A percentile compares a stretch with the other conserved stretches of the same genome.
These are phyloP conservation scores for Sporothrix variecibatus DNA, from an alignment of 2,329 filamentous ascomycete species.

Conservation along the genomic window DNA sequence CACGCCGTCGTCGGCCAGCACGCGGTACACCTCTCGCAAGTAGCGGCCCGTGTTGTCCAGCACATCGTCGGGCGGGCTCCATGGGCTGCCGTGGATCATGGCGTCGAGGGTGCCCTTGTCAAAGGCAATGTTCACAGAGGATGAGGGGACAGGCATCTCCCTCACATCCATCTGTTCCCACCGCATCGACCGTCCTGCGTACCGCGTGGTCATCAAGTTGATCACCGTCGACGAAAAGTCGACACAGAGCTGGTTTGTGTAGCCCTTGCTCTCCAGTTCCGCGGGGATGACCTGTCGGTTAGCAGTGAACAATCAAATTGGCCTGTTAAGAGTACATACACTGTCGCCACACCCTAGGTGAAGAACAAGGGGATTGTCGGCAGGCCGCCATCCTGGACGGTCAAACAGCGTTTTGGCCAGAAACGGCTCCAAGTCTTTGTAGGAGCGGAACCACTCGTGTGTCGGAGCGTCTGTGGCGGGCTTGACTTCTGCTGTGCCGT, in stretches of 20 bases:
- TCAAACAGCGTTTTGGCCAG: conserved; percentile 48
- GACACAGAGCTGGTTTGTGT: conserved; percentile 54
- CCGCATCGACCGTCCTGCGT: conserved; percentile 45
- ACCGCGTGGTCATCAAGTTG: conserved; percentile 51
- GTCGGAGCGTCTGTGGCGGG: conserved; percentile 36
- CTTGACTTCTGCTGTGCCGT: background rate
- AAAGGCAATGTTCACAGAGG: conserved; percentile 57
- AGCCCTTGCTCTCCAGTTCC: conserved; percentile 52
- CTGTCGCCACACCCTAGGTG: conserved; percentile 58
- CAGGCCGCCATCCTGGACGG: conserved; percentile 31
- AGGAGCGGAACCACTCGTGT: conserved; percentile 58
- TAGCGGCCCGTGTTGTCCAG: conserved; percentile 51
- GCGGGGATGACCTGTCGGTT: conserved; percentile 46
- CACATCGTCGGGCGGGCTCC: conserved; percentile 54
- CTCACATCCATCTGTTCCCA: conserved; percentile 48
- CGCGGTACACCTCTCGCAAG: conserved; percentile 50
- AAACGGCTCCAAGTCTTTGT: conserved; percentile 50
- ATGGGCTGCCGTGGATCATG: conserved; percentile 57
- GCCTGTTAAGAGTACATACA: background rate
- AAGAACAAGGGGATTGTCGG: conserved; percentile 48
- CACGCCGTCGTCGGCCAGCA: conserved; percentile 49
- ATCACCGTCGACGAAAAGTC: conserved; percentile 60
- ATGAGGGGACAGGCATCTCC: conserved; percentile 27
- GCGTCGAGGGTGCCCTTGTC: conserved; percentile 59
- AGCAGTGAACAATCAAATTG: background rate